Conservation (phyloP, 2,329 filamentous ascomycete genomes). For the Ophiostoma sp. region DNA sequence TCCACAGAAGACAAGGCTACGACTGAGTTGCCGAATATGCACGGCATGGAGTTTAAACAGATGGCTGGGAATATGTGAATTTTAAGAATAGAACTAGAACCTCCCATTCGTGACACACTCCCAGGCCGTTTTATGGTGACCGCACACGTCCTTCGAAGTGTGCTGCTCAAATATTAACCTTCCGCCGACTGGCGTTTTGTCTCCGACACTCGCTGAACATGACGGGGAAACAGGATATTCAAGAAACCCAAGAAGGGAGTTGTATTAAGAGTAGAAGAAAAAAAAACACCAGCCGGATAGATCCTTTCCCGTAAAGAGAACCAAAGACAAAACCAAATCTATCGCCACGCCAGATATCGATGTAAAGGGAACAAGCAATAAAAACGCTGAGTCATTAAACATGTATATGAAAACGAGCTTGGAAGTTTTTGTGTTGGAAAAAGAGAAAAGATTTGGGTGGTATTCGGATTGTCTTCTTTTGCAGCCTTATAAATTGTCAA, state of each 20-base stretch:
- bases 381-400: constrained; percentile 10
- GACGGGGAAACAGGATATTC: constrained; percentile 7
- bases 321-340: constrained; percentile 6
- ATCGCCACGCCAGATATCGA: not conserved
- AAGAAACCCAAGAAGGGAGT: not conserved
- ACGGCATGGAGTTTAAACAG: not conserved
- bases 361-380: not conserved
- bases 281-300: constrained; percentile 7
- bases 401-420: constrained; percentile 8
- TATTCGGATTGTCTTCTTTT: constrained; percentile 6
- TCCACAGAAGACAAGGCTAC: too few species aligned
- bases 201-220: not conserved
- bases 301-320: constrained; percentile 9
- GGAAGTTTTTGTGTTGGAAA: constrained; percentile 4
- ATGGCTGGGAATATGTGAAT: constrained; percentile 11
- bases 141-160: not conserved
- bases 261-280: constrained; percentile 11
- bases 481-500: constrained; percentile 13
- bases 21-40: too few species aligned
- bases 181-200: not conserved
- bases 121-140: constrained; percentile 6
- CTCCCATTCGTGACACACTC: constrained; percentile 6
- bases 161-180: constrained; percentile 9
- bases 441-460: constrained; percentile 9
- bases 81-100: not conserved